Percentiles rank a stretch among this genome's conserved stretches.
Evolutionary conservation across 306 rosid species (phyloP).

Genomic region (Oxytropis ochrocephala): DNA sequence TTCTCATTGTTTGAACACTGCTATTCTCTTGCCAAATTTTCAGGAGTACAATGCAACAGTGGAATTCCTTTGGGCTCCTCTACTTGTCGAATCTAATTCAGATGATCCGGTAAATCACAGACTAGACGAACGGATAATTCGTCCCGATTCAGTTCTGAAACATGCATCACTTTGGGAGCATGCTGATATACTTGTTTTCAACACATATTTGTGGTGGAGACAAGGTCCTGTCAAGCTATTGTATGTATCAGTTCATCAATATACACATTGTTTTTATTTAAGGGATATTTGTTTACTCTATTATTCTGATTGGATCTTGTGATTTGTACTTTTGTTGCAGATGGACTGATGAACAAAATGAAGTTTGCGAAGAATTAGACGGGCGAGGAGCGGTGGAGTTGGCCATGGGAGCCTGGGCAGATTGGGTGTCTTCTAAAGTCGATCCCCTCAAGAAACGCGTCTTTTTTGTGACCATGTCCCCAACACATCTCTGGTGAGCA

Average conservation of each 20-base stretch:
- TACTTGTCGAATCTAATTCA: constrained; percentile 91
- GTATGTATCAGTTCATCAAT: constrained; percentile 41
- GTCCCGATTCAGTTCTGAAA: constrained; percentile 85
- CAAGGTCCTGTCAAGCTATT: constrained; percentile 96
- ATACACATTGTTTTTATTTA: neutral
- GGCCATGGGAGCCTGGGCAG: constrained; percentile 97
- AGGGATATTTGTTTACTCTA: neutral
- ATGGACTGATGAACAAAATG: constrained; percentile 65
- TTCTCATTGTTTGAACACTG: neutral
- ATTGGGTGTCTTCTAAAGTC: constrained; percentile 71
- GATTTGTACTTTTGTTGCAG: constrained; percentile 33
- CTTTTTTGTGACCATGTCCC: constrained; percentile 90
- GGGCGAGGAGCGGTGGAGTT: constrained; percentile 79
- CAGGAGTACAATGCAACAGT: constrained; percentile 97
- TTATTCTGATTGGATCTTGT: constrained; percentile 5
- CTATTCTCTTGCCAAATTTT: constrained; percentile 17
- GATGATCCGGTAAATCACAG: constrained; percentile 97
- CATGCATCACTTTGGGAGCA: constrained; percentile 76
- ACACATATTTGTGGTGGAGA: constrained; percentile 99
- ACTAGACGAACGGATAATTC: constrained; percentile 73
- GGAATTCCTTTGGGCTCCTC: constrained; percentile 98
- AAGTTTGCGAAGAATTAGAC: constrained; percentile 71
- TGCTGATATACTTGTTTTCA: constrained; percentile 89
- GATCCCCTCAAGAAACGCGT: constrained; percentile 59
- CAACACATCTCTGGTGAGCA: constrained; percentile 90